Evolutionary conservation across 2,329 filamentous ascomycete genomes (phyloP).

Genomic region (Leptosphaerulina australis): DNA sequence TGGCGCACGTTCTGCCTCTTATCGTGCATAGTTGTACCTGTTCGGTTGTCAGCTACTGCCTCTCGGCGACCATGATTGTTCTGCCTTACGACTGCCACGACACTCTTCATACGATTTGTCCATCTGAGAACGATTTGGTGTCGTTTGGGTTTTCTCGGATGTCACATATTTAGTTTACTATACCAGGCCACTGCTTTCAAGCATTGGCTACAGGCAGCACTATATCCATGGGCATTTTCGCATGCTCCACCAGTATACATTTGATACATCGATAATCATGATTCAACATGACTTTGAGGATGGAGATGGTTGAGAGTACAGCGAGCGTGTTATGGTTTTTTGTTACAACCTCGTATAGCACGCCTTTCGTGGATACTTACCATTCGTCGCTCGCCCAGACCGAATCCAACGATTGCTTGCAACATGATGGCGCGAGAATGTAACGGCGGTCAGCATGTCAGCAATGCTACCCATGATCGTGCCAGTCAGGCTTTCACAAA

Average conservation of each 20-base stretch:
- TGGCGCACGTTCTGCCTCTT: not conserved
- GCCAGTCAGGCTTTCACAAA: not conserved
- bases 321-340: not conserved
- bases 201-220: conserved; percentile 27
- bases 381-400: conserved; percentile 8
- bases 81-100: conserved; percentile 16
- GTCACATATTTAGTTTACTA: conserved; percentile 19
- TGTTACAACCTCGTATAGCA: conserved; percentile 13
- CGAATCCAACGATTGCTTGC: conserved; percentile 13
- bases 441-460: conserved; percentile 13
- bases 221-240: conserved; percentile 26
- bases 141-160: conserved; percentile 4
- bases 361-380: not conserved
- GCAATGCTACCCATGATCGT: conserved; percentile 4
- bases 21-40: conserved; percentile 2
- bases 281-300: conserved; percentile 1
- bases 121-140: not conserved
- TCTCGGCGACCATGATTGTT: conserved; percentile 14
- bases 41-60: conserved; percentile 10
- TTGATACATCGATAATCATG: conserved; percentile 1
- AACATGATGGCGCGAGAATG: conserved; percentile 9
- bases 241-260: conserved; percentile 9
- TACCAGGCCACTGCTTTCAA: conserved; percentile 20
- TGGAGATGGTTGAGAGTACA: not conserved
- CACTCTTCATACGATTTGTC: conserved; percentile 3